Percentiles rank a stretch among this genome's conserved stretches.
phyloP scores from a whole-genome alignment of 495 filamentous ascomycete species.

The Penicillium bialowiezense region DNA sequence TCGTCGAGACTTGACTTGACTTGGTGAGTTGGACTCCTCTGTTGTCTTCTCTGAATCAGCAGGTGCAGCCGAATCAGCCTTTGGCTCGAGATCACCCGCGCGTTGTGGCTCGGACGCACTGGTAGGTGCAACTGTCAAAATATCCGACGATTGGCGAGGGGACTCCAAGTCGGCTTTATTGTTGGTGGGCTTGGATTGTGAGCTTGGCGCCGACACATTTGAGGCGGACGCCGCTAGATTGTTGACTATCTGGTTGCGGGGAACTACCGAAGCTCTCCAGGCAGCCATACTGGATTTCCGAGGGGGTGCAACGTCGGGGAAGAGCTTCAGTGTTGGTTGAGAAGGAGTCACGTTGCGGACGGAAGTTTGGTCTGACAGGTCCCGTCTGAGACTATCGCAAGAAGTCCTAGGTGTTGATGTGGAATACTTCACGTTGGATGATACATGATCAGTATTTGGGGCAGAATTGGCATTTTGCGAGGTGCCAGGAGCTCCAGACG shows the following conservation, averaged over 20 bases:
- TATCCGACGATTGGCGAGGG: neutral
- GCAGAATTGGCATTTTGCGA: neutral
- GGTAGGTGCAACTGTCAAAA: neutral
- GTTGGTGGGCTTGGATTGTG: neutral
- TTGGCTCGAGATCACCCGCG: conserved; percentile 7
- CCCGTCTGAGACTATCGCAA: conserved; percentile 4
- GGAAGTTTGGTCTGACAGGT: conserved; percentile 3
- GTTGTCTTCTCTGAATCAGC: neutral
- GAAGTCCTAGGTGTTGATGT: neutral
- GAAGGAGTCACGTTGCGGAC: conserved; percentile 15
- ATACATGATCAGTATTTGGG: neutral
- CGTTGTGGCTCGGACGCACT: conserved; percentile 1
- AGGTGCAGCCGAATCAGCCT: neutral
- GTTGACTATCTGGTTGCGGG: conserved; percentile 17
- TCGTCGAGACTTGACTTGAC: conserved; percentile 18
- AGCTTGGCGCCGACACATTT: neutral
- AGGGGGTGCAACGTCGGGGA: conserved; percentile 36
- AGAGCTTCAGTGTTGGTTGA: conserved; percentile 34
- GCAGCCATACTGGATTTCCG: conserved; percentile 31
- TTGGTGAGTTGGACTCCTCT: conserved; percentile 4
- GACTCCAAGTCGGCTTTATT: neutral
- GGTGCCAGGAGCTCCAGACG: conserved; percentile 2
- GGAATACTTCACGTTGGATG: neutral
- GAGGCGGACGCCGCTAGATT: conserved; percentile 6
- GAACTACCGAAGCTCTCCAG: conserved; percentile 23